Base-by-base conservation (phyloP, 768 basidiomycete genomes). In the Chalciporus chontae region DNA sequence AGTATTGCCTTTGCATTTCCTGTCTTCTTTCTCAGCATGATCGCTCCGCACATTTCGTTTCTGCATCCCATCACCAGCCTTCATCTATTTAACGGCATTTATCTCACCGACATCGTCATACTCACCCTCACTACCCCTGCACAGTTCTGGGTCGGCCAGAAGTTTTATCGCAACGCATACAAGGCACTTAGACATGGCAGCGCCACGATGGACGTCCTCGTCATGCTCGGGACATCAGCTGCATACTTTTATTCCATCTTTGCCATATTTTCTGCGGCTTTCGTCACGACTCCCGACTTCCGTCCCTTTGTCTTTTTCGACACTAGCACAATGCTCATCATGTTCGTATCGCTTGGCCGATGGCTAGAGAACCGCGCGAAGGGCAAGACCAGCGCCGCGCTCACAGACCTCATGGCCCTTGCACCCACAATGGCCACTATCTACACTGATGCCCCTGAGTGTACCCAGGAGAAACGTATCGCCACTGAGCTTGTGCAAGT, bases 321-420 rank as follows among this genome's bases (percentile, higher is more conserved):
- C 71, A 98, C 96, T 2, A 96, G 92, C 62, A 96, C 96, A 17
- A 98, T 97, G 96, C 75, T 99, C 53, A 86, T 99, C 77, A 90
- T 87, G 73, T 98, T 99, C 67, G 88, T 98, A 60, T 94, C 92
- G 3, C 80, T 98, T 13, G 96, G 96, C 5, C 84, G 96, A 21
- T 96, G 86, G 71, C 79, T 98, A 43, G 96, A 98, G 73, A 98
- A 98, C 70, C 81, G 85, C 48, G 96, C 96, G 41, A 98, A 98
- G 69, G 95, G 96, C 26, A 90, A 90, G 70, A 98, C 96, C 2
- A 94, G 92, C 38, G 94, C 94, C 1, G 96, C 96, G 2, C 78
- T 99, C 24, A 96, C 94, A 4, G 94, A 97, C 65, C 80, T 99
- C 46, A 96, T 98, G 90, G 81, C 90, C 18, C 86, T 99, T 37